Base-by-base conservation (phyloP, 139 green algal species). In the Picochlorum sp. region DNA sequence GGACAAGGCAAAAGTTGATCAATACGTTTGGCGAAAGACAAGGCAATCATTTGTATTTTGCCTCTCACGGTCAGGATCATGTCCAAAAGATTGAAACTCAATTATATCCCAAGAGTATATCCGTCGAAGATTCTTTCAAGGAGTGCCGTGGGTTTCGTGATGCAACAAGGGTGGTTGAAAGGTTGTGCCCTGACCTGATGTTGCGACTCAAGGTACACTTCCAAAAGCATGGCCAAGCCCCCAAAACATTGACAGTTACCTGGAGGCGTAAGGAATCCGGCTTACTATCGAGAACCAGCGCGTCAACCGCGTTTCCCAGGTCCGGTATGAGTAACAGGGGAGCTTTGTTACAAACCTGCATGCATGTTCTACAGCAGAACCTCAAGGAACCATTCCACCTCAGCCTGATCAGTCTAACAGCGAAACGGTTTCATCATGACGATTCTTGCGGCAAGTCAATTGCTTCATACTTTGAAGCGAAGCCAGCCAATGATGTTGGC, bases 81-180 rank as follows among this genome's bases (percentile, higher is more conserved):
- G 58, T 60, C 13, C 71, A 76, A n/a, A 83, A 93, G 9, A 49
- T 62, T 4, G 63, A 80, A 18, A 71, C 16, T 54, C n/a, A 55
- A 13, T 71, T 77, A 0, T 71, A 73, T 3, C 77, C 83, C 15
- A 90, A 89, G 67, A 71, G 58, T n/a, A 75, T 94, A n/a, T 91
- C 79, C 0, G 82, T 90, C 18, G 86, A 94, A 61, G 85, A 91
- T 65, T 76, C 51, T 49, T 88, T 89, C 72, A 82, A 81, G 54
- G 44, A 38, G 24, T 88, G 80, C 62, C 59, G 51, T 44, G 68
- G 50, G 51, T 56, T 75, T 45, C 44, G 49, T 3, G 75, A 60
- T 15, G 74, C 67, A 4, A 26, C 49, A 14, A 57, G 61, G 9
- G 72, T 90, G 37, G 16, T 85, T 60, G 23, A 50, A 8, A 75